Evolutionary conservation across 2,329 filamentous ascomycete species (phyloP).

Genomic region (Septoria linicola): DNA sequence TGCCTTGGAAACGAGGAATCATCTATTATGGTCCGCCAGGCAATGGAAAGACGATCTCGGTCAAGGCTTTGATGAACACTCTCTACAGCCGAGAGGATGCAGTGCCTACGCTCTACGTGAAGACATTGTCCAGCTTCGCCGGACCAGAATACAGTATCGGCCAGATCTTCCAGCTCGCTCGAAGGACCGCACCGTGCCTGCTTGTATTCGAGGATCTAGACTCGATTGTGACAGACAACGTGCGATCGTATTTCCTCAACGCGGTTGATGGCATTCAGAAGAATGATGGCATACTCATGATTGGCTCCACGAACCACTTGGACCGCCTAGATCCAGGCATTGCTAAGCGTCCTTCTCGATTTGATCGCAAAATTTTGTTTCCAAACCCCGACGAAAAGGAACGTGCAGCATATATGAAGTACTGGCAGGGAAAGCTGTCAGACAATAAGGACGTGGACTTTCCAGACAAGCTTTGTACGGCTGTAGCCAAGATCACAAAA

Average conservation of each 20-base stretch:
- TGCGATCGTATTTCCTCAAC: conserved; percentile 69
- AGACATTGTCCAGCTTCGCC: conserved; percentile 47
- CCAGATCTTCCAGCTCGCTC: conserved; percentile 58
- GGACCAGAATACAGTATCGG: conserved; percentile 59
- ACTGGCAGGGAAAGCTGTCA: conserved; percentile 56
- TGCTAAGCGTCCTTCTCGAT: conserved; percentile 62
- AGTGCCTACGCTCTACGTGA: conserved; percentile 63
- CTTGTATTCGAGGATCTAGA: conserved; percentile 73
- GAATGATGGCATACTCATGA: conserved; percentile 70
- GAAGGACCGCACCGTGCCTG: conserved; percentile 64
- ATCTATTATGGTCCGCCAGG: conserved; percentile 65
- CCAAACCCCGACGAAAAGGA: conserved; percentile 57
- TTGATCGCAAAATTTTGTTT: conserved; percentile 67
- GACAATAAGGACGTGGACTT: conserved; percentile 61
- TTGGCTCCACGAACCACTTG: conserved; percentile 48
- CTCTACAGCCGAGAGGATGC: conserved; percentile 55
- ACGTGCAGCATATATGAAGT: conserved; percentile 59
- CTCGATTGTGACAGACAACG: conserved; percentile 59
- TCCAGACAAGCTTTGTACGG: conserved; percentile 56
- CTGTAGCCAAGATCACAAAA: conserved; percentile 62
- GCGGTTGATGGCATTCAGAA: conserved; percentile 68
- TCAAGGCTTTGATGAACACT: conserved; percentile 68
- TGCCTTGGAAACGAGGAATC: conserved; percentile 70
- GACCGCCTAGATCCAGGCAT: conserved; percentile 66
- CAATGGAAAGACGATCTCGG: conserved; percentile 69